A percentile compares a stretch with the other conserved stretches of the same genome.
phyloP scores from a whole-genome alignment of 2,329 filamentous ascomycete species.

The Alternaria brassicicola region DNA sequence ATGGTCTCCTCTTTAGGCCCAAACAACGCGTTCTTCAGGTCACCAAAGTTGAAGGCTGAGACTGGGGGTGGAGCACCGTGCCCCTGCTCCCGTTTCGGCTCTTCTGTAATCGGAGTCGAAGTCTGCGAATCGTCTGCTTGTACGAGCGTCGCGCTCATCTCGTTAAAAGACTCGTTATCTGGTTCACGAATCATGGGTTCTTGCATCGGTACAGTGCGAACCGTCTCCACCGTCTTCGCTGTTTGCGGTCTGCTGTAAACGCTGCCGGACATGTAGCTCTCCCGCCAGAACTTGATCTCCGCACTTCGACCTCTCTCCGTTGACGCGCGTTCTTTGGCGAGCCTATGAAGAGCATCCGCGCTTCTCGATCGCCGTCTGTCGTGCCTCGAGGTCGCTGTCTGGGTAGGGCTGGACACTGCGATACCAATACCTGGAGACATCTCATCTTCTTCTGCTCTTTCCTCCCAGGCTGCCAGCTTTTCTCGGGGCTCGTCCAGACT shows the following conservation, averaged over 20 bases:
- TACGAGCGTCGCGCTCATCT: constrained; percentile 35
- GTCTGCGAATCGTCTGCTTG: constrained; percentile 25
- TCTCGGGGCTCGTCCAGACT: constrained; percentile 36
- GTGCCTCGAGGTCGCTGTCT: constrained; percentile 19
- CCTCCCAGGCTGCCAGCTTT: constrained; percentile 37
- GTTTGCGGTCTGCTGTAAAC: constrained; percentile 45
- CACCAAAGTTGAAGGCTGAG: constrained; percentile 47
- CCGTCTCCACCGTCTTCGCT: constrained; percentile 41
- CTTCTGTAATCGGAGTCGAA: constrained; percentile 12
- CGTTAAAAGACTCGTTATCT: constrained; percentile 24
- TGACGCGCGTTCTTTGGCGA: constrained; percentile 34
- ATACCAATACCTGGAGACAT: constrained; percentile 44
- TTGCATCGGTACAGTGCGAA: constrained; percentile 32
- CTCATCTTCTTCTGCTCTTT: constrained; percentile 32
- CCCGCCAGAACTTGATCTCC: constrained; percentile 47
- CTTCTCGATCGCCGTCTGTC: constrained; percentile 47
- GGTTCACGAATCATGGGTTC: constrained; percentile 27
- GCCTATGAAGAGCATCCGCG: constrained; percentile 44
- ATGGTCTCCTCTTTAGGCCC: constrained; percentile 23
- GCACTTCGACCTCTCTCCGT: constrained; percentile 39
- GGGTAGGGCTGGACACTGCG: constrained; percentile 42
- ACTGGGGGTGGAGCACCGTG: constrained; percentile 25
- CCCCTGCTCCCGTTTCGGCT: constrained; percentile 2
- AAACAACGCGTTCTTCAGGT: constrained; percentile 34
- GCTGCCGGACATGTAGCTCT: constrained; percentile 42